Evolutionary conservation across 164 flowering plant species (phyloP).

Genomic region (Aristolochia californica): DNA sequence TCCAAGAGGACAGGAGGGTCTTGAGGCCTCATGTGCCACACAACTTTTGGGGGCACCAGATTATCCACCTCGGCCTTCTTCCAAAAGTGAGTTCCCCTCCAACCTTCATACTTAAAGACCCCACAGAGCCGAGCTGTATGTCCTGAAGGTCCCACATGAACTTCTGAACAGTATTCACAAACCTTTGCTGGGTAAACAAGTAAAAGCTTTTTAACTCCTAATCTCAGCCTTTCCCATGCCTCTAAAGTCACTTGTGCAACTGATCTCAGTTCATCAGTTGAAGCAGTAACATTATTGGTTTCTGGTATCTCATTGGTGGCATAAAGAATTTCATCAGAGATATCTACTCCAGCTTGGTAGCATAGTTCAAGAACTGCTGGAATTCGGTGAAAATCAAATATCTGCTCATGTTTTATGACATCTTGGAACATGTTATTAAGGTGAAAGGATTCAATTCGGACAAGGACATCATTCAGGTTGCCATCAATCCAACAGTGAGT

Average conservation of each 20-base stretch:
- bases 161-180: constrained; percentile 77
- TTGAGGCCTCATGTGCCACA: constrained; percentile 70
- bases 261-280: constrained; percentile 22
- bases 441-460: constrained; percentile 73
- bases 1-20: constrained; percentile 67
- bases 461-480: constrained; percentile 52
- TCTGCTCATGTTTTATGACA: constrained; percentile 54
- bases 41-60: constrained; percentile 64
- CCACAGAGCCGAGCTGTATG: constrained; percentile 87
- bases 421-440: constrained; percentile 48
- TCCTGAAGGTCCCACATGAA: constrained; percentile 86
- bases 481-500: constrained; percentile 65
- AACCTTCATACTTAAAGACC: constrained; percentile 58
- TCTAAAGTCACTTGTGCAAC: constrained; percentile 43
- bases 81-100: constrained; percentile 87
- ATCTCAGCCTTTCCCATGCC: constrained; percentile 75
- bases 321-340: constrained; percentile 14
- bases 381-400: constrained; percentile 76
- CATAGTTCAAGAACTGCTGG: constrained; percentile 87
- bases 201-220: constrained; percentile 58
- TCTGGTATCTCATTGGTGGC: background rate
- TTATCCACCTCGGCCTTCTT: constrained; percentile 70
- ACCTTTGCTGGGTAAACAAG: constrained; percentile 71
- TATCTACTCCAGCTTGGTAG: constrained; percentile 66
- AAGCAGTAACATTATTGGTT: constrained; percentile 11